phyloP scores from a whole-genome alignment of 2,329 filamentous ascomycete genomes.

The Aspergillus japonicus region DNA sequence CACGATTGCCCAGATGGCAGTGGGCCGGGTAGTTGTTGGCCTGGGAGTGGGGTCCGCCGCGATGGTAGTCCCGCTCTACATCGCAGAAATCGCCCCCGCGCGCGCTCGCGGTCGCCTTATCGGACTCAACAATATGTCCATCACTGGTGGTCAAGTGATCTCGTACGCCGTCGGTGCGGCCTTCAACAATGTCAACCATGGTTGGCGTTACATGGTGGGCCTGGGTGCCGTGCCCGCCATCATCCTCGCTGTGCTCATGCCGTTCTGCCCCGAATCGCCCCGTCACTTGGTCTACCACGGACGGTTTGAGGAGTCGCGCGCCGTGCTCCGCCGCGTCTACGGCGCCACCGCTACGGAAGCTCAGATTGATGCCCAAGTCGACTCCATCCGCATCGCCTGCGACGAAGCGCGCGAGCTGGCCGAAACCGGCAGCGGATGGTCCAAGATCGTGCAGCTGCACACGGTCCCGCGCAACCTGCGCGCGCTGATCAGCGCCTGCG shows the following conservation, averaged over 20 bases:
- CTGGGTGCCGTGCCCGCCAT: conserved; percentile 50
- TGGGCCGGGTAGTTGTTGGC: conserved; percentile 50
- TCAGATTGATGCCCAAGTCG: conserved; percentile 48
- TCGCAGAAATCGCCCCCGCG: conserved; percentile 52
- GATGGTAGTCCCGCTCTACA: conserved; percentile 51
- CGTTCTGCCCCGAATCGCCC: conserved; percentile 43
- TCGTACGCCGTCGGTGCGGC: conserved; percentile 45
- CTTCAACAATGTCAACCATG: conserved; percentile 42
- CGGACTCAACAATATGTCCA: conserved; percentile 48
- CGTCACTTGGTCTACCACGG: conserved; percentile 25
- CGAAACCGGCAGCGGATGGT: conserved; percentile 43
- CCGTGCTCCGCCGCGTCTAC: conserved; percentile 35
- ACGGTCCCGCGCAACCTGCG: conserved; percentile 36
- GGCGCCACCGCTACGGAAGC: conserved; percentile 32
- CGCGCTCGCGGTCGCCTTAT: conserved; percentile 46
- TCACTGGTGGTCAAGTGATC: conserved; percentile 46
- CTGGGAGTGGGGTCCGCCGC: conserved; percentile 51
- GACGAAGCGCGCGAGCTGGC: conserved; percentile 43
- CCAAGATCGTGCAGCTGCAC: conserved; percentile 50
- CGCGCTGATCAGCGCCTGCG: conserved; percentile 48
- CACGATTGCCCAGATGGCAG: conserved; percentile 44
- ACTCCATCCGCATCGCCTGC: conserved; percentile 43
- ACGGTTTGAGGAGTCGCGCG: conserved; percentile 26
- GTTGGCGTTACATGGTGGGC: conserved; percentile 54
- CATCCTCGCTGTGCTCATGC: conserved; percentile 45